A percentile compares a stretch with the other conserved stretches of the same genome.
Evolutionary conservation across 768 basidiomycete genomes (phyloP).

Genomic region (Pseudohyphozyma bogoriensis): DNA sequence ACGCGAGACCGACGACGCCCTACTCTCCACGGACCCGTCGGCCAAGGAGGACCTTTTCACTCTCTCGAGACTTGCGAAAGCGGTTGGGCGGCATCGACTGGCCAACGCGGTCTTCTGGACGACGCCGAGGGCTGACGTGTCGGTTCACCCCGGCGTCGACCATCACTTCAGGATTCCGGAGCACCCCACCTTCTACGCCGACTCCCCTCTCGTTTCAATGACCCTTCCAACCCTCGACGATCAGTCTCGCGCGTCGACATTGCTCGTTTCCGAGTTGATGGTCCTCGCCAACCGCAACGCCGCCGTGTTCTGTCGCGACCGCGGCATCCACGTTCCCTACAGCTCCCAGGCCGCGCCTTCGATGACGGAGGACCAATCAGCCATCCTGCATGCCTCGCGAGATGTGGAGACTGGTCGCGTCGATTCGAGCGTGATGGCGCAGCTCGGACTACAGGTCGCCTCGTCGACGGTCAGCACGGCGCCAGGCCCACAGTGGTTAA

Average conservation of each 20-base stretch:
- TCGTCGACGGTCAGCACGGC: constrained; percentile 10
- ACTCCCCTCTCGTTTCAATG: constrained; percentile 6
- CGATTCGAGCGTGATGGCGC: constrained; percentile 40
- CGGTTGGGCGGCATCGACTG: constrained; percentile 6
- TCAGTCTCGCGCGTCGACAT: constrained; percentile 1
- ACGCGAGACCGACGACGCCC: constrained; percentile 8
- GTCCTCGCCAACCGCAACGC: constrained; percentile 65
- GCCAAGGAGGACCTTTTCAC: neutral
- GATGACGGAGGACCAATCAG: constrained; percentile 36
- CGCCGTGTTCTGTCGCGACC: constrained; percentile 58
- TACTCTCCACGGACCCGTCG: neutral
- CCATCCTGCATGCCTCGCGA: constrained; percentile 47
- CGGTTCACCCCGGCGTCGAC: constrained; percentile 2
- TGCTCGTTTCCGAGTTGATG: constrained; percentile 68
- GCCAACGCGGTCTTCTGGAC: constrained; percentile 19
- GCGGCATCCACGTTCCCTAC: constrained; percentile 54
- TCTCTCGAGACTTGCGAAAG: constrained; percentile 2
- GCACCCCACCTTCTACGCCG: neutral
- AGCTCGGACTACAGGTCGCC: constrained; percentile 43
- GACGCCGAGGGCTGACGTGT: constrained; percentile 9
- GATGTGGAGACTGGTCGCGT: constrained; percentile 40
- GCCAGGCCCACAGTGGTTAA: constrained; percentile 54
- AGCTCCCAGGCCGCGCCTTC: constrained; percentile 41
- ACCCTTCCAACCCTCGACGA: neutral
- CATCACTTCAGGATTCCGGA: neutral